A percentile compares a stretch with the other conserved stretches of the same genome.
Evolutionary conservation across 352 stramenopile genomes (phyloP).

Genomic region (Pythium brachiatum): DNA sequence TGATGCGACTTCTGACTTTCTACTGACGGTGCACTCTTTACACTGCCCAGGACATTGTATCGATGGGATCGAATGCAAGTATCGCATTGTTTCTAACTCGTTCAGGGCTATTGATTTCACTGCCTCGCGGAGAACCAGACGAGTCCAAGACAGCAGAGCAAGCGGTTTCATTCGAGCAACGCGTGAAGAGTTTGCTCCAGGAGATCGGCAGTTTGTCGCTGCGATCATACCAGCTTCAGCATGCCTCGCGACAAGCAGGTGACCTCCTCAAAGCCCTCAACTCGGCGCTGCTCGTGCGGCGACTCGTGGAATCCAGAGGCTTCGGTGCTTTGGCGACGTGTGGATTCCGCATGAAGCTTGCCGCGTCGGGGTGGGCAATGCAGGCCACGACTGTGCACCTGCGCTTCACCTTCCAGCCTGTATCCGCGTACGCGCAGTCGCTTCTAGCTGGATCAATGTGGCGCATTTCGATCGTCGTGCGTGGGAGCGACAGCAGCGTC

Average conservation of each 20-base stretch:
- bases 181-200: conserved; percentile 17
- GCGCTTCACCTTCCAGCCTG: background rate
- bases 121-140: background rate
- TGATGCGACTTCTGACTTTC: too few species aligned
- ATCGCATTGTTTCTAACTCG: background rate
- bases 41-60: background rate
- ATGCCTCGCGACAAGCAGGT: conserved; percentile 39
- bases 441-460: conserved; percentile 8
- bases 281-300: conserved; percentile 44
- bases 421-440: background rate
- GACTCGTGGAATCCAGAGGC: conserved; percentile 12
- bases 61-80: background rate
- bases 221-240: background rate
- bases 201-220: conserved; percentile 14
- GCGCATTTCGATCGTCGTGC: conserved; percentile 8
- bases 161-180: background rate
- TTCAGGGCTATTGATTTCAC: background rate
- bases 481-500: background rate
- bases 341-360: conserved; percentile 7
- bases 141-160: background rate
- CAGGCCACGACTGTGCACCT: conserved; percentile 11
- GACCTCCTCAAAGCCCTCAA: conserved; percentile 37
- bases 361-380: conserved; percentile 13
- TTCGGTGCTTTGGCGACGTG: conserved; percentile 7
- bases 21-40: too few species aligned